Conservation (phyloP, 495 filamentous ascomycete genomes). For the Geoglossum glabrum region DNA sequence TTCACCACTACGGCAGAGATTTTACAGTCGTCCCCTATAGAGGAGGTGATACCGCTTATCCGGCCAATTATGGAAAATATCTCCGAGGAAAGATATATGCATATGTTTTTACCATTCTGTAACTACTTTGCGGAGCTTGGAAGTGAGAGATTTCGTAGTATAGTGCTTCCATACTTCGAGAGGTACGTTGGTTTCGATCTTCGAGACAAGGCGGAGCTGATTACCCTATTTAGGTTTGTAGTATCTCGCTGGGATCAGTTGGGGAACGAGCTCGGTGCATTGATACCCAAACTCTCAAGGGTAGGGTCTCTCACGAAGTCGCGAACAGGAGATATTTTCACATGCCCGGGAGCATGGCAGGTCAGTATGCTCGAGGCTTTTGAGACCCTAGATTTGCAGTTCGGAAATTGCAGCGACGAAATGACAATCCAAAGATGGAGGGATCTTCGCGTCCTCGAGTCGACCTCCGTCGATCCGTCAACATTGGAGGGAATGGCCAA, state of each 20-base stretch:
- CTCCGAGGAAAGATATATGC: slow-evolving; percentile 36
- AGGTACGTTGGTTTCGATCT: slow-evolving; percentile 24
- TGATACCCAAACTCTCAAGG: slow-evolving; percentile 46
- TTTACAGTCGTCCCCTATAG: slow-evolving; percentile 59
- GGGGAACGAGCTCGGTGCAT: slow-evolving; percentile 44
- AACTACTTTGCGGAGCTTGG: slow-evolving; percentile 54
- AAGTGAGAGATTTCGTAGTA: slow-evolving; percentile 50
- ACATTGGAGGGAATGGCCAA: background rate
- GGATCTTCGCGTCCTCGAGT: background rate
- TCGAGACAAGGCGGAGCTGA: slow-evolving; percentile 10
- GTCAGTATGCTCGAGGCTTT: slow-evolving; percentile 45
- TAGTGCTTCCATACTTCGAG: slow-evolving; percentile 65
- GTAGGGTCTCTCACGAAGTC: slow-evolving; percentile 18
- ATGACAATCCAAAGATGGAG: background rate
- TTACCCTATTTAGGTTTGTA: slow-evolving; percentile 34
- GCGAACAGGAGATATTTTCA: slow-evolving; percentile 30
- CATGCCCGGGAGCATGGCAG: slow-evolving; percentile 48
- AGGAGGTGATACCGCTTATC: slow-evolving; percentile 49
- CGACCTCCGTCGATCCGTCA: background rate
- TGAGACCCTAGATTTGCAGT: slow-evolving; percentile 14
- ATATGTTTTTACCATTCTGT: slow-evolving; percentile 66
- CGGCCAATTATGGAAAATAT: slow-evolving; percentile 41
- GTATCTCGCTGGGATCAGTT: slow-evolving; percentile 47
- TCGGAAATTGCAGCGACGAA: background rate
- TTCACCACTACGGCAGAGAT: slow-evolving; percentile 43